phyloP scores from a whole-genome alignment of 2,329 filamentous ascomycete species.

The Aureobasidium sp. region DNA sequence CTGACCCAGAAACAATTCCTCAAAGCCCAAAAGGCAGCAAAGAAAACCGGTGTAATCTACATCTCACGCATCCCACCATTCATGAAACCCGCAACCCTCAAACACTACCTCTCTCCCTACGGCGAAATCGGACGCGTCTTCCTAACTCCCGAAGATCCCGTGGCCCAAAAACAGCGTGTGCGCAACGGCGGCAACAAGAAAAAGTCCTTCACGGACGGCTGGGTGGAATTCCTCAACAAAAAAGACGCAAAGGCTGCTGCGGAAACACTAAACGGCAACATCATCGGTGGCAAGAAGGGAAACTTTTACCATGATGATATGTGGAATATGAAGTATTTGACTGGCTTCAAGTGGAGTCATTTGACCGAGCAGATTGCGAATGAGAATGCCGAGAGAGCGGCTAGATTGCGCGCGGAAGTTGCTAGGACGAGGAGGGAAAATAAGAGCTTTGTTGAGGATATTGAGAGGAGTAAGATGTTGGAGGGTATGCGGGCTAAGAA shows the following conservation, averaged over 20 bases:
- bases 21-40: slow-evolving; percentile 54
- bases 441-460: slow-evolving; percentile 69
- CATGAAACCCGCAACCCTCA: slow-evolving; percentile 75
- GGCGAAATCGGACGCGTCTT: slow-evolving; percentile 60
- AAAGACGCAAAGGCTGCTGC: slow-evolving; percentile 68
- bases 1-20: slow-evolving; percentile 62
- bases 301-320: slow-evolving; percentile 78
- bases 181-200: slow-evolving; percentile 75
- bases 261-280: slow-evolving; percentile 67
- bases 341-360: slow-evolving; percentile 71
- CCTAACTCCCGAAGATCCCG: slow-evolving; percentile 65
- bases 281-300: slow-evolving; percentile 76
- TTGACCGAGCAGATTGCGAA: slow-evolving; percentile 68
- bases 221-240: slow-evolving; percentile 75
- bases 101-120: slow-evolving; percentile 65
- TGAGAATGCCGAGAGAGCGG: slow-evolving; percentile 71
- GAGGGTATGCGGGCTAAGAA: slow-evolving; percentile 54
- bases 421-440: slow-evolving; percentile 69
- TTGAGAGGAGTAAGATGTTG: slow-evolving; percentile 72
- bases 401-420: slow-evolving; percentile 70
- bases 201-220: slow-evolving; percentile 72
- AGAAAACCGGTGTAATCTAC: slow-evolving; percentile 73
- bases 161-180: slow-evolving; percentile 57
- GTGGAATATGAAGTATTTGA: slow-evolving; percentile 76
- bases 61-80: slow-evolving; percentile 78